phyloP scores from a whole-genome alignment of 768 basidiomycete genomes.

The Guyanaporus albipodus region DNA sequence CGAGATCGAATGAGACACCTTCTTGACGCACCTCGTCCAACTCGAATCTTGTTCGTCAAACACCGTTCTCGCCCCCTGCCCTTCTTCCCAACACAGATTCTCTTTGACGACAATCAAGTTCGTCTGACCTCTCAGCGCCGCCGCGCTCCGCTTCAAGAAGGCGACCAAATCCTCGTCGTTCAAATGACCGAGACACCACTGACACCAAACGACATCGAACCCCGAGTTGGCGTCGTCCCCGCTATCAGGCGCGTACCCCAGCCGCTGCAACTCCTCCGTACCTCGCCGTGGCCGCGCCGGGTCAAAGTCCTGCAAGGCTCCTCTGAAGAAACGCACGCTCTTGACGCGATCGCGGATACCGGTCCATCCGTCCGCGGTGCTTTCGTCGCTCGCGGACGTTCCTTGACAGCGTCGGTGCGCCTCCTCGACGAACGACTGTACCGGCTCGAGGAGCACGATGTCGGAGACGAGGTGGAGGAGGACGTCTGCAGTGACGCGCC shows the following conservation, averaged over 20 bases:
- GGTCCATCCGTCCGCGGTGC: slow-evolving; percentile 47
- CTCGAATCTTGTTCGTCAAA: slow-evolving; percentile 90
- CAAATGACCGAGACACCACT: slow-evolving; percentile 95
- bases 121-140: slow-evolving; percentile 49
- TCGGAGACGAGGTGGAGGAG: slow-evolving; percentile 86
- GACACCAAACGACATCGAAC: slow-evolving; percentile 94
- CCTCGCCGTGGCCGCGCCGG: slow-evolving; percentile 44
- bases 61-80: slow-evolving; percentile 46
- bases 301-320: slow-evolving; percentile 78
- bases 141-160: slow-evolving; percentile 65
- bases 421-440: slow-evolving; percentile 68
- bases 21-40: slow-evolving; percentile 68
- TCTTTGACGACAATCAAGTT: slow-evolving; percentile 89
- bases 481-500: slow-evolving; percentile 84
- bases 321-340: slow-evolving; percentile 77
- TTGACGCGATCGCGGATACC: slow-evolving; percentile 60
- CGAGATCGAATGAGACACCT: background rate
- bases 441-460: slow-evolving; percentile 89
- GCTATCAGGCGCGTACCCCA: slow-evolving; percentile 62
- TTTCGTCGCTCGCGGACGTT: slow-evolving; percentile 34
- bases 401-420: slow-evolving; percentile 46
- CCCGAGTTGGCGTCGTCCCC: slow-evolving; percentile 51
- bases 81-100: slow-evolving; percentile 69
- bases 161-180: slow-evolving; percentile 68
- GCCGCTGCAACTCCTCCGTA: slow-evolving; percentile 53